A percentile compares a stretch with the other conserved stretches of the same genome.
phyloP scores from a whole-genome alignment of 768 basidiomycete species.

The Paxillus involutus region DNA sequence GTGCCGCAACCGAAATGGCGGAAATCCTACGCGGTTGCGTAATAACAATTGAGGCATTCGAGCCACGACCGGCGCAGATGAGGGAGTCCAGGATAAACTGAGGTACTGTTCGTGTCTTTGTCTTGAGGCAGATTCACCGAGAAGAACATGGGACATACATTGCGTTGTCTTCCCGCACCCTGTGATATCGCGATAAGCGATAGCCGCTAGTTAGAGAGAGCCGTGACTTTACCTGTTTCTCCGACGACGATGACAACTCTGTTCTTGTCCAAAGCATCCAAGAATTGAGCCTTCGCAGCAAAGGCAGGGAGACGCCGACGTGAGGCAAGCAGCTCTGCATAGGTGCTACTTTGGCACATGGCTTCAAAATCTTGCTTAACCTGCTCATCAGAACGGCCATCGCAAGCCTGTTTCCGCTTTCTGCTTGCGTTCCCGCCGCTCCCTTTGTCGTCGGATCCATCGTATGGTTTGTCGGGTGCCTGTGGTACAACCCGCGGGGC shows the following conservation, averaged over 20 bases:
- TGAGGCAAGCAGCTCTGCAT: conserved; percentile 51
- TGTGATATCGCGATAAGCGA: conserved; percentile 20
- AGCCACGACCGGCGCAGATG: conserved; percentile 60
- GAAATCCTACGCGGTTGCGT: conserved; percentile 91
- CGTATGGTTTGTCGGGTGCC: conserved; percentile 14
- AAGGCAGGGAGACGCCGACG: conserved; percentile 79
- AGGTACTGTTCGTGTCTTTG: conserved; percentile 52
- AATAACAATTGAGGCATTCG: conserved; percentile 71
- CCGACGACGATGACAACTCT: conserved; percentile 85
- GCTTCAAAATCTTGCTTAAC: conserved; percentile 55
- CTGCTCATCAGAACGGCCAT: conserved; percentile 45
- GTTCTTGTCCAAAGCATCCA: conserved; percentile 53
- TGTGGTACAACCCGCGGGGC: conserved; percentile 11
- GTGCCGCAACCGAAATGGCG: conserved; percentile 83
- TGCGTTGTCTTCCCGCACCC: conserved; percentile 94
- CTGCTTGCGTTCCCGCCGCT: neutral
- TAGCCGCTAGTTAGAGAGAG: neutral
- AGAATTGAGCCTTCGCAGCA: conserved; percentile 59
- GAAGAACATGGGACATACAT: conserved; percentile 37
- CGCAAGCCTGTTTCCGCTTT: conserved; percentile 17
- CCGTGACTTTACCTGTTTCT: conserved; percentile 64
- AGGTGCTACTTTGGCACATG: conserved; percentile 46
- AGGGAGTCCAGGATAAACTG: conserved; percentile 88
- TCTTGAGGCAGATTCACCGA: neutral
- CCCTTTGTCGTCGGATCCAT: neutral